Evolutionary conservation across 2,329 filamentous ascomycete genomes (phyloP).

Genomic region (Endocalyx cinctus): DNA sequence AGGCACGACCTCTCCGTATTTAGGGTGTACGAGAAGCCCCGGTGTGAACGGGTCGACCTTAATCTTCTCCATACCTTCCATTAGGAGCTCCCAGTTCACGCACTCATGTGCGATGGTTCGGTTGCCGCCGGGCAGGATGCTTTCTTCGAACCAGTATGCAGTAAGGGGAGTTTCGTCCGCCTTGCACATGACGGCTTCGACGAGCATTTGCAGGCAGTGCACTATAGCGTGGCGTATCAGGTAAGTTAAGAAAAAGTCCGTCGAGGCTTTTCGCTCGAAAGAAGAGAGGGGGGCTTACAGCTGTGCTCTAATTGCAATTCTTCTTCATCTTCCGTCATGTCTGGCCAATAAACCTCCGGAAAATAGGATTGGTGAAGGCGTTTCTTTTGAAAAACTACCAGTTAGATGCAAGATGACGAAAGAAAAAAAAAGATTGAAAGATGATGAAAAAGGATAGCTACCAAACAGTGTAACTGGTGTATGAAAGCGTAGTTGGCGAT

Average conservation of each 20-base stretch:
- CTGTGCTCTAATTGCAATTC: conserved; percentile 17
- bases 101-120: conserved; percentile 18
- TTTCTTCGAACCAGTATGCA: conserved; percentile 19
- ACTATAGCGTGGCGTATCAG: too few species aligned
- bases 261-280: too few species aligned
- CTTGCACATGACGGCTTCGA: conserved; percentile 18
- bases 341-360: conserved; percentile 16
- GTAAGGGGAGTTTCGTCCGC: conserved; percentile 19
- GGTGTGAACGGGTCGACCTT: conserved; percentile 18
- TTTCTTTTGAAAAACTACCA: too few species aligned
- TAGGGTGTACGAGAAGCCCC: conserved; percentile 17
- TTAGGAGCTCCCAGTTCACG: conserved; percentile 15
- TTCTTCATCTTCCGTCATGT: conserved; percentile 18
- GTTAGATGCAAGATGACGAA: too few species aligned
- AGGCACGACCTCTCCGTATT: conserved; percentile 15
- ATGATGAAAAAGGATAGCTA: too few species aligned
- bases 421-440: too few species aligned
- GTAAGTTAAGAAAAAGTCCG: conserved; percentile 2
- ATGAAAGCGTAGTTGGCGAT: conserved; percentile 20
- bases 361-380: conserved; percentile 20
- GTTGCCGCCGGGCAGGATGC: conserved; percentile 18
- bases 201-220: conserved; percentile 18
- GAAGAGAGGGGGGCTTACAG: too few species aligned
- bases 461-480: conserved; percentile 17
- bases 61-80: conserved; percentile 16